A percentile compares a stretch with the other conserved stretches of the same genome.
These are phyloP conservation scores for Rhizopogon vinicolor DNA, from an alignment of 768 basidiomycete species.

Conservation along the genomic window DNA sequence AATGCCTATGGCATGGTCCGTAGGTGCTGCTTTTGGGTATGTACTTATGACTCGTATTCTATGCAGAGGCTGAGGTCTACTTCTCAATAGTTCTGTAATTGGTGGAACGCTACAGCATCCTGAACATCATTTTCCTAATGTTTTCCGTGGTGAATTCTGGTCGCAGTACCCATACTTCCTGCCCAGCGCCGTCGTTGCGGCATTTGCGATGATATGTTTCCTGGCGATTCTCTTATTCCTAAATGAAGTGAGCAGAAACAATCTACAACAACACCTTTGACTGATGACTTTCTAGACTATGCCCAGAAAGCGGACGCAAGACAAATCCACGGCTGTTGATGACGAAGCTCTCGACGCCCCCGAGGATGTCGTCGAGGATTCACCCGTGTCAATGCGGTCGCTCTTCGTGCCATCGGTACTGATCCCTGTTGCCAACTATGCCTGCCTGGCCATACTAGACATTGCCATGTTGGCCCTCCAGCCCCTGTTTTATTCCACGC, in stretches of 20 bases:
- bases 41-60: too few species aligned
- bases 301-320: slow-evolving; percentile 12
- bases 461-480: slow-evolving; percentile 29
- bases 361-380: not conserved
- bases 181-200: too few species aligned
- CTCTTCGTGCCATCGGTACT: slow-evolving; percentile 25
- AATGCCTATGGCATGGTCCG: too few species aligned
- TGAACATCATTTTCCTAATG: too few species aligned
- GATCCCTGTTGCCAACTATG: slow-evolving; percentile 35
- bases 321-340: not conserved
- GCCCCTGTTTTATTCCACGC: slow-evolving; percentile 36
- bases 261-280: too few species aligned
- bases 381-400: slow-evolving; percentile 19
- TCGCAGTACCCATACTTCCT: too few species aligned
- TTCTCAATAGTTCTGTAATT: too few species aligned
- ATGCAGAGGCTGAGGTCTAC: too few species aligned
- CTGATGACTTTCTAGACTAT: not conserved
- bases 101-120: too few species aligned
- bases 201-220: slow-evolving; percentile 12
- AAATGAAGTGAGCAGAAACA: slow-evolving; percentile 22
- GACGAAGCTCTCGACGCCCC: not conserved
- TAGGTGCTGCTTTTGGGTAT: too few species aligned
- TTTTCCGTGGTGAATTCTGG: too few species aligned
- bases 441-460: slow-evolving; percentile 29
- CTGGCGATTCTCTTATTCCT: slow-evolving; percentile 16